Evolutionary conservation across 148 eudicot genomes (phyloP).

Genomic region (Mesembryanthemum crystallinum): DNA sequence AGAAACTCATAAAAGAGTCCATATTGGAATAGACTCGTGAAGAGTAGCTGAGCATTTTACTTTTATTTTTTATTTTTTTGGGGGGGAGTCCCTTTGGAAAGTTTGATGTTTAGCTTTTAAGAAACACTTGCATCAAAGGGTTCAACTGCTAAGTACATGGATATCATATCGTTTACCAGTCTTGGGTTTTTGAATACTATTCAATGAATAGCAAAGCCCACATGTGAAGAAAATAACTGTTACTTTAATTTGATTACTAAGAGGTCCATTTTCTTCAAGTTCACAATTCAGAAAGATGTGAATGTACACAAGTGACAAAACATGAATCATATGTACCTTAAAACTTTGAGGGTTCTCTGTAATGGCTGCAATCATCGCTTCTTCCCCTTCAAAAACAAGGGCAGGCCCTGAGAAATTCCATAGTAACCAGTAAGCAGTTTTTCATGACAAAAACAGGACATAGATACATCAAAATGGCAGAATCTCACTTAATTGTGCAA

Average conservation of each 20-base stretch:
- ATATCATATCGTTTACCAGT: too few relatives aligned
- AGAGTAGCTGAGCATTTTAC: too few relatives aligned
- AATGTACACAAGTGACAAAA: neutral
- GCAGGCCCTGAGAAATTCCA: slow-evolving; percentile 57
- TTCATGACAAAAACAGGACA: neutral
- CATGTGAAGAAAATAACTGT: too few relatives aligned
- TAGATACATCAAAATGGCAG: neutral
- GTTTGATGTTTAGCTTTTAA: too few relatives aligned
- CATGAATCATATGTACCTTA: slow-evolving; percentile 40
- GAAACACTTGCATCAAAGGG: too few relatives aligned
- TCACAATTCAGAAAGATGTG: neutral
- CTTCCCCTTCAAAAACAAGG: slow-evolving; percentile 80
- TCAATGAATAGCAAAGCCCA: too few relatives aligned
- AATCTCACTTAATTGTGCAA: neutral
- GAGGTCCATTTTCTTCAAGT: neutral
- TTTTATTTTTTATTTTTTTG: too few relatives aligned
- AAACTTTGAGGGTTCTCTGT: slow-evolving; percentile 62
- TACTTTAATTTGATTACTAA: neutral
- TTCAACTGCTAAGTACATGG: too few relatives aligned
- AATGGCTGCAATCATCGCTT: slow-evolving; percentile 67
- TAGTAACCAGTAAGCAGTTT: neutral
- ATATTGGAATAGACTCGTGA: too few relatives aligned
- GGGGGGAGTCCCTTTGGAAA: too few relatives aligned
- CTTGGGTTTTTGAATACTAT: too few relatives aligned
- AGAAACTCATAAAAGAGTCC: too few relatives aligned